These are phyloP conservation scores for Quercus agrifolia DNA, from an alignment of 306 rosid genomes.

Conservation along the genomic window DNA sequence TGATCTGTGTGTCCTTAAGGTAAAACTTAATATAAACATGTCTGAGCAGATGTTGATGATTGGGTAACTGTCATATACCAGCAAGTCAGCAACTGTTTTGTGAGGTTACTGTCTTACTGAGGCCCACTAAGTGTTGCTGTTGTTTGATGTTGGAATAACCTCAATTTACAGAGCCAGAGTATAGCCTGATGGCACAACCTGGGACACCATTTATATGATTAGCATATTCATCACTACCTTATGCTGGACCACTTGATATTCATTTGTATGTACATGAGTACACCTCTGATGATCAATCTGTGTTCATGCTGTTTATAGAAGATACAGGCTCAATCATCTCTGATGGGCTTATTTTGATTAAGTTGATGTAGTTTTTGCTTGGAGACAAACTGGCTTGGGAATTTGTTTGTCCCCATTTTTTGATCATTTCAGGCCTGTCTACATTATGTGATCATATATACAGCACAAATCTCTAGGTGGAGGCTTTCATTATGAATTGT, in stretches of 20 bases:
- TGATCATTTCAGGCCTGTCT: background rate
- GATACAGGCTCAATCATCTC: background rate
- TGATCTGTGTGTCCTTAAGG: background rate
- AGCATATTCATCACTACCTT: background rate
- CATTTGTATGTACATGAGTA: background rate
- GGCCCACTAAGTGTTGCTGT: background rate
- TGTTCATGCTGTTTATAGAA: background rate
- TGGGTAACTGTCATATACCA: background rate
- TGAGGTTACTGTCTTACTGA: background rate
- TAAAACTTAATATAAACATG: background rate
- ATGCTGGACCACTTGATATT: background rate
- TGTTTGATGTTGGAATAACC: background rate
- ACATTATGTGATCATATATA: background rate
- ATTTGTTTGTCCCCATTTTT: background rate
- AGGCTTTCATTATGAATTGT: background rate
- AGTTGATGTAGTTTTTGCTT: background rate
- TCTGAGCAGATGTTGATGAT: background rate
- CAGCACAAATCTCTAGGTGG: background rate
- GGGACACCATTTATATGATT: background rate
- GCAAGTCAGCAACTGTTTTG: background rate
- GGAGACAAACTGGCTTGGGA: background rate
- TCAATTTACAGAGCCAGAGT: background rate
- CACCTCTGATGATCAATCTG: background rate
- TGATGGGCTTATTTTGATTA: background rate
- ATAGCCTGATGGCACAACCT: background rate